Evolutionary conservation across 192 early-diverging fungal species (phyloP).

Genomic region (Entomortierella beljakovae): DNA sequence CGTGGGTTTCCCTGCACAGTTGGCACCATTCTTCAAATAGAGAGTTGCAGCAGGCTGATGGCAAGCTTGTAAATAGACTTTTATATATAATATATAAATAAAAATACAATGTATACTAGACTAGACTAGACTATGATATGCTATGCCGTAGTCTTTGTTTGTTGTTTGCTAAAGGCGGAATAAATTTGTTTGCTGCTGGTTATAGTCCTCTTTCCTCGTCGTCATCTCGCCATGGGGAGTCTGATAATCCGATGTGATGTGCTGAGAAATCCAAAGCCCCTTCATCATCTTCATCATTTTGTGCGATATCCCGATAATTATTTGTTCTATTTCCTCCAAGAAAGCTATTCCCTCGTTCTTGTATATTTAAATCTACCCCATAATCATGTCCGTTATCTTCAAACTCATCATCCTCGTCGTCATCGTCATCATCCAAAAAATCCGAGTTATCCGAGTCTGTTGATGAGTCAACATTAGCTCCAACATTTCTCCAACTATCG

Average conservation of each 20-base stretch:
- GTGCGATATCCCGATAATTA: too few relatives aligned
- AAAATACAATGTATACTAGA: too few relatives aligned
- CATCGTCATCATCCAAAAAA: conserved; percentile 19
- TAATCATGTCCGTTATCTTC: not conserved
- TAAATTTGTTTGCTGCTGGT: too few relatives aligned
- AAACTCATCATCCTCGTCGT: not conserved
- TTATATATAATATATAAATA: too few relatives aligned
- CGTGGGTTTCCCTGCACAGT: too few relatives aligned
- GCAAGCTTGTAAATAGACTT: too few relatives aligned
- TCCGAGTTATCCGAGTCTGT: conserved; percentile 22
- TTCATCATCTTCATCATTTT: not conserved
- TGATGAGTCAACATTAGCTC: conserved; percentile 9
- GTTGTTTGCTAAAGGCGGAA: too few relatives aligned
- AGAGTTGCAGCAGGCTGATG: too few relatives aligned
- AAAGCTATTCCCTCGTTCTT: conserved; percentile 6
- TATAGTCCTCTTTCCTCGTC: not conserved
- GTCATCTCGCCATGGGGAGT: conserved; percentile 33
- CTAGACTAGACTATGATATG: too few relatives aligned
- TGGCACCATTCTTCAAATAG: too few relatives aligned
- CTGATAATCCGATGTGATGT: conserved; percentile 11
- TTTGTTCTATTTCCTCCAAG: not conserved
- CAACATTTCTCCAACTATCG: conserved; percentile 27
- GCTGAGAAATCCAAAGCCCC: conserved; percentile 40
- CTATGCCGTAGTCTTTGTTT: too few relatives aligned
- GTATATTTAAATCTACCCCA: not conserved